phyloP scores from a whole-genome alignment of 2,329 filamentous ascomycete genomes.

The Cytospora paraplurivora region DNA sequence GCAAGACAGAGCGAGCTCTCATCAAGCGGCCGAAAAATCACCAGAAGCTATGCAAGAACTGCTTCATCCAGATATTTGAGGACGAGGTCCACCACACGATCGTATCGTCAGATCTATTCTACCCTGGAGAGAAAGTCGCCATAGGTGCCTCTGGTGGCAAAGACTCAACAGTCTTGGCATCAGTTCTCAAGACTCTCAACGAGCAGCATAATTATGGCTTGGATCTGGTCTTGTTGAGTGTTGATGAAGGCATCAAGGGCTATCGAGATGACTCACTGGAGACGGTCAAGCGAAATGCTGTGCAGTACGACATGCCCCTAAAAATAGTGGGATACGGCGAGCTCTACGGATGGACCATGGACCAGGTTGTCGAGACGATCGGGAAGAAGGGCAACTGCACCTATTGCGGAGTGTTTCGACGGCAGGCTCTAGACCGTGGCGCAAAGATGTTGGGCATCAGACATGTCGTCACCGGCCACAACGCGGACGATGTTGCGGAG shows the following conservation, averaged over 20 bases:
- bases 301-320: constrained; percentile 87
- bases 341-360: constrained; percentile 99
- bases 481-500: constrained; percentile 95
- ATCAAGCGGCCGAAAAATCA: constrained; percentile 95
- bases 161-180: constrained; percentile 94
- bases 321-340: constrained; percentile 92
- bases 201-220: constrained; percentile 85
- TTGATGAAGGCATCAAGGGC: constrained; percentile 96
- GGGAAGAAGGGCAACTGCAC: constrained; percentile 99
- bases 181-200: constrained; percentile 91
- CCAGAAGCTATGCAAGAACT: constrained; percentile 86
- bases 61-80: constrained; percentile 88
- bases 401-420: constrained; percentile 93
- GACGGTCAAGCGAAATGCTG: constrained; percentile 91
- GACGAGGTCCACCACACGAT: constrained; percentile 94
- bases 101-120: constrained; percentile 76
- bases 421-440: constrained; percentile 91
- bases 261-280: constrained; percentile 96
- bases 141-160: constrained; percentile 97
- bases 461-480: constrained; percentile 96
- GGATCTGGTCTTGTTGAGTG: constrained; percentile 82
- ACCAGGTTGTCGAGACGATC: constrained; percentile 93
- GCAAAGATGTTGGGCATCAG: constrained; percentile 84
- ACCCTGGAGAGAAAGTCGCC: constrained; percentile 80
- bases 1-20: constrained; percentile 75